Evolutionary conservation across 164 flowering plant species (phyloP).

Genomic region (Kingdonia uniflora): DNA sequence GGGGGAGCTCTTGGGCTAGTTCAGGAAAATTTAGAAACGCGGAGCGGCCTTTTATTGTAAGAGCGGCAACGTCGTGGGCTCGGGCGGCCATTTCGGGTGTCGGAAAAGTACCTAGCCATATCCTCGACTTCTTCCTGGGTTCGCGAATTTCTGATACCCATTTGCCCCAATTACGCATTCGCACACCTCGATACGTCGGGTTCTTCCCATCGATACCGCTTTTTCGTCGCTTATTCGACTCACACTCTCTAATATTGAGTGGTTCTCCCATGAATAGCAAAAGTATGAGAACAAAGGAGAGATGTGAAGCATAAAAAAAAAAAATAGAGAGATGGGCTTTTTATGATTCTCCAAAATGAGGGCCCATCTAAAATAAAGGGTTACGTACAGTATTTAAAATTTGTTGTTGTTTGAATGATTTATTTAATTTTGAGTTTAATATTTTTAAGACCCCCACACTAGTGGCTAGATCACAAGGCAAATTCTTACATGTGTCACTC

Average conservation of each 20-base stretch:
- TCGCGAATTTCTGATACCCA: constrained; percentile 52
- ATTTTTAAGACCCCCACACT: too few species aligned
- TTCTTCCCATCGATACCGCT: constrained; percentile 6
- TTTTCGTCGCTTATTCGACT: neutral
- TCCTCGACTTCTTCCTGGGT: constrained; percentile 43
- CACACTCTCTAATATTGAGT: neutral
- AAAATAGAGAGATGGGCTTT: too few species aligned
- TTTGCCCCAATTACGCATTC: constrained; percentile 29
- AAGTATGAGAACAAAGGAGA: neutral
- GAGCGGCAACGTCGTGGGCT: constrained; percentile 49
- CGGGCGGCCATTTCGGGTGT: constrained; percentile 54
- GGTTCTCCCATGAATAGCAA: neutral
- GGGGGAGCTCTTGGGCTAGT: constrained; percentile 27
- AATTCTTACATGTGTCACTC: too few species aligned
- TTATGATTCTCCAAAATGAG: too few species aligned
- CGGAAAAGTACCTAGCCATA: constrained; percentile 46
- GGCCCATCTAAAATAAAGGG: too few species aligned
- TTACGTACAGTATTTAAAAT: too few species aligned
- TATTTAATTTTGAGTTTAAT: too few species aligned
- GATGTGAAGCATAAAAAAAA: too few species aligned
- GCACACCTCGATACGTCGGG: constrained; percentile 22
- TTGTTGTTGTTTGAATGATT: too few species aligned
- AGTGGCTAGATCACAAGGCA: too few species aligned
- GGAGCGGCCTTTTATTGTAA: constrained; percentile 30
- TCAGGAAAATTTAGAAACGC: constrained; percentile 45